Evolutionary conservation across 2,329 filamentous ascomycete species (phyloP).

Genomic region (Drechslera avenae): DNA sequence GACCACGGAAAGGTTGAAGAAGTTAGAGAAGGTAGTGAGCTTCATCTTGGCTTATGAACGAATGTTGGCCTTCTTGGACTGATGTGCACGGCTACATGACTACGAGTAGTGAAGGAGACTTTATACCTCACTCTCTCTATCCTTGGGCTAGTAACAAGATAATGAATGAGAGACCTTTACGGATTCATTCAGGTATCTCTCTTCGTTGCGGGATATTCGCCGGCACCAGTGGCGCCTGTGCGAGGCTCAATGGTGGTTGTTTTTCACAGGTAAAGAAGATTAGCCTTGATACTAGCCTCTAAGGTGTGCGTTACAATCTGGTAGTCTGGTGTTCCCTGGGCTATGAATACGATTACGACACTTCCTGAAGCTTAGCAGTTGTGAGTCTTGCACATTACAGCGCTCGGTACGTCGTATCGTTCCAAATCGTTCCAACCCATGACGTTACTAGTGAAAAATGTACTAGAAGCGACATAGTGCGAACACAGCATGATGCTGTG

Average conservation of each 20-base stretch:
- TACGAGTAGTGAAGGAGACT: not conserved
- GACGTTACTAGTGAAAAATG: not conserved
- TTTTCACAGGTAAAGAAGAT: not conserved
- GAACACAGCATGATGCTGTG: constrained; percentile 1
- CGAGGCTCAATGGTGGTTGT: constrained; percentile 2
- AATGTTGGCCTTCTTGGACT: not conserved
- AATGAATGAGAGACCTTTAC: not conserved
- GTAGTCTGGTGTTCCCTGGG: not conserved
- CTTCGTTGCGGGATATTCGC: not conserved
- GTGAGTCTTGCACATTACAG: not conserved
- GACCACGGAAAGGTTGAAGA: constrained; percentile 16
- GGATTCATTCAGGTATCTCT: not conserved
- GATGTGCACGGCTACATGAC: constrained; percentile 1
- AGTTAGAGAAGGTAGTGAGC: constrained; percentile 13
- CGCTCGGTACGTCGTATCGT: constrained; percentile 1
- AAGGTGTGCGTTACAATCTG: not conserved
- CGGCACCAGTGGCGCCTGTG: constrained; percentile 11
- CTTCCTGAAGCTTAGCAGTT: not conserved
- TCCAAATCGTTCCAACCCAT: not conserved
- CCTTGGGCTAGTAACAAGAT: not conserved
- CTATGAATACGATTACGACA: not conserved
- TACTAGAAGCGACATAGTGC: not conserved
- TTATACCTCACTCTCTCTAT: constrained; percentile 8
- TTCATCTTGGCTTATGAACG: constrained; percentile 31
- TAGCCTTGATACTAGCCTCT: not conserved